These are phyloP conservation scores for Hymenoscyphus infarciens DNA, from an alignment of 2,329 filamentous ascomycete species.

Conservation along the genomic window DNA sequence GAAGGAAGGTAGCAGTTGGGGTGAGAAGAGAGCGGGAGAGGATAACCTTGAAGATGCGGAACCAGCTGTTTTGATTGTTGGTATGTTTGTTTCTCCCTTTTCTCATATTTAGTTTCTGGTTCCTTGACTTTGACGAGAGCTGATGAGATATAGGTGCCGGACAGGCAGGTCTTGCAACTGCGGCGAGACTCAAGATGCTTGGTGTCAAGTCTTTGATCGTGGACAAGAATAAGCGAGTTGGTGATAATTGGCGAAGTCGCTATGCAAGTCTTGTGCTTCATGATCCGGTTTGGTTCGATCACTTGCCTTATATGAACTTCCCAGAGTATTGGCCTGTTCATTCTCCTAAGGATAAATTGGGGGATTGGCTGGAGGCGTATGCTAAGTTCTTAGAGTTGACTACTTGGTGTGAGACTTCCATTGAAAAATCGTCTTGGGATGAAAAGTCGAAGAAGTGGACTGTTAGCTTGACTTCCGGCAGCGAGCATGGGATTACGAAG, in stretches of 20 bases:
- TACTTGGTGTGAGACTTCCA: slow-evolving; percentile 55
- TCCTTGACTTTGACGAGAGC: neutral
- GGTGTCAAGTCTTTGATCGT: slow-evolving; percentile 53
- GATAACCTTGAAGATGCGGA: slow-evolving; percentile 40
- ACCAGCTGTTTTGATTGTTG: slow-evolving; percentile 59
- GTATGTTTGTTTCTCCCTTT: slow-evolving; percentile 37
- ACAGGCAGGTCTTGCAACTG: slow-evolving; percentile 55
- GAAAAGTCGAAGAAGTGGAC: slow-evolving; percentile 51
- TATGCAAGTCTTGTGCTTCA: slow-evolving; percentile 66
- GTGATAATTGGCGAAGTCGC: slow-evolving; percentile 61
- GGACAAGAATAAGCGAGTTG: slow-evolving; percentile 54
- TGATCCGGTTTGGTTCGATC: slow-evolving; percentile 57
- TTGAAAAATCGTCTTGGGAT: slow-evolving; percentile 44
- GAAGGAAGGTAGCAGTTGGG: neutral
- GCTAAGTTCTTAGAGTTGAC: slow-evolving; percentile 62
- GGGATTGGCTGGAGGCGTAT: slow-evolving; percentile 65
- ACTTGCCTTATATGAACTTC: slow-evolving; percentile 62
- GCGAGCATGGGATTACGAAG: slow-evolving; percentile 10
- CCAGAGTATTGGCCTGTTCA: slow-evolving; percentile 65
- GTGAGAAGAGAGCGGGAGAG: slow-evolving; percentile 41
- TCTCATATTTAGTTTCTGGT: neutral
- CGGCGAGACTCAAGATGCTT: slow-evolving; percentile 58
- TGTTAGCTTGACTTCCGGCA: slow-evolving; percentile 42
- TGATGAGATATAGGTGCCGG: slow-evolving; percentile 46
- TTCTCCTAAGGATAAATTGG: slow-evolving; percentile 69